Evolutionary conservation across 768 basidiomycete genomes (phyloP), one percentile per base, ranked within the genome.

Genomic region (Cystoderma amianthinum): DNA sequence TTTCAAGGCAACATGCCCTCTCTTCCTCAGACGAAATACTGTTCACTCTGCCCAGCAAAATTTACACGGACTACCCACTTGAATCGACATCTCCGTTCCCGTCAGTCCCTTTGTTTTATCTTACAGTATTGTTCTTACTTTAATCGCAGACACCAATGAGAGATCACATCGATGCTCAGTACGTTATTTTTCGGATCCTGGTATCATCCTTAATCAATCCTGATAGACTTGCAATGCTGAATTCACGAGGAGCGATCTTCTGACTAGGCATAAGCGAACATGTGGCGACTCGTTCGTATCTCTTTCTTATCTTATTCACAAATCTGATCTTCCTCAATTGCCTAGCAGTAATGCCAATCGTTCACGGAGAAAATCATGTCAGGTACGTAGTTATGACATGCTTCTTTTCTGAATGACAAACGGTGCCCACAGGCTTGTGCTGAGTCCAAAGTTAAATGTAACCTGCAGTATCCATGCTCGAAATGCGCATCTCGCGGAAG

Each of bases 371-470:
- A 82, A 82, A 50, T 84, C 82, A 2, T 85, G 83, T 51, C 74
- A 75, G 56, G 71, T 69, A 50, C 23, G 56, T 35, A 19, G 24
- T 23, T 28, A 7, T 7, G 25, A 28, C 25, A 7, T 28, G 25
- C 7, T n/a, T n/a, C n/a, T n/a, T n/a, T n/a, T n/a, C n/a, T n/a
- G n/a, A n/a, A n/a, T n/a, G n/a, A n/a, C n/a, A n/a, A n/a, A n/a
- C 25, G 25, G n/a, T 7, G 25, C n/a, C 7, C 21, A 22, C 24
- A 76, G 62, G 75, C 80, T 15, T 85, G 83, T 56, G 82, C 80
- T 2, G 78, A 80, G 48, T 82, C 81, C n/a, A 85, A 85, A 60
- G 73, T 83, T 11, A 84, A 82, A 61, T 85, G 83, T 57, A 76
- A 83, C 55, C 63, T 82, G 4, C 71, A 78, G 47, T 72, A 67